Evolutionary conservation across 805 yeast species (phyloP).

Genomic region (Blastobotrys chiropterorum): DNA sequence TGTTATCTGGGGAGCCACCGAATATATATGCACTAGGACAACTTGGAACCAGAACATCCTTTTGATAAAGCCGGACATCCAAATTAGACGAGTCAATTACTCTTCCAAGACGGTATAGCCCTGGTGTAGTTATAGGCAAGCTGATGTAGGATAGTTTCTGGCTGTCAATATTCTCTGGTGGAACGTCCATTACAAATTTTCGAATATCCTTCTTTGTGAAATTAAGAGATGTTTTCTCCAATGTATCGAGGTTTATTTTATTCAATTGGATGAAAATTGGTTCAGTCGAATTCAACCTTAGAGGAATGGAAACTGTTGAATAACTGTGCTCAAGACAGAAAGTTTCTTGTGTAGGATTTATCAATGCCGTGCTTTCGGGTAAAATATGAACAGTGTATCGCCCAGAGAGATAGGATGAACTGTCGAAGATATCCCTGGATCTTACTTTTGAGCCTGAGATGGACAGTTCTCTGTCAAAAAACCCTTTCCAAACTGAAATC

Average conservation of each 20-base stretch:
- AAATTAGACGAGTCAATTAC: conserved; percentile 60
- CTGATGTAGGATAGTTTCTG: conserved; percentile 40
- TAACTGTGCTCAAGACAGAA: conserved; percentile 44
- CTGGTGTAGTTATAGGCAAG: conserved; percentile 62
- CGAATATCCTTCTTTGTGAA: conserved; percentile 54
- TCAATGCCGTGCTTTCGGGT: conserved; percentile 82
- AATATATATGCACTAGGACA: conserved; percentile 71
- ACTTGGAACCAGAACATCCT: conserved; percentile 58
- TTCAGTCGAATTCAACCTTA: conserved; percentile 75
- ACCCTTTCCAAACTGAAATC: conserved; percentile 18
- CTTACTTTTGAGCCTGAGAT: conserved; percentile 30
- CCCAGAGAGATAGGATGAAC: conserved; percentile 67
- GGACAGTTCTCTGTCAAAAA: conserved; percentile 29
- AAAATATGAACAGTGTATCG: conserved; percentile 77
- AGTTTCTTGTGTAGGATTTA: conserved; percentile 67
- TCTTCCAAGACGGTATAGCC: conserved; percentile 63
- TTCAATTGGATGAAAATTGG: conserved; percentile 62
- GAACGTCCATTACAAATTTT: conserved; percentile 22
- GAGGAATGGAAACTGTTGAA: conserved; percentile 48
- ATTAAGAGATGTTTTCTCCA: conserved; percentile 41
- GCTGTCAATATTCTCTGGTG: conserved; percentile 12
- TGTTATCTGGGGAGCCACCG: conserved; percentile 29
- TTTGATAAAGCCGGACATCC: conserved; percentile 52
- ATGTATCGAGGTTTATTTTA: conserved; percentile 49
- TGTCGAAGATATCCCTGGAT: conserved; percentile 29